Conservation (phyloP, 2,329 filamentous ascomycete species). For the Sporothrix brasiliensis region DNA sequence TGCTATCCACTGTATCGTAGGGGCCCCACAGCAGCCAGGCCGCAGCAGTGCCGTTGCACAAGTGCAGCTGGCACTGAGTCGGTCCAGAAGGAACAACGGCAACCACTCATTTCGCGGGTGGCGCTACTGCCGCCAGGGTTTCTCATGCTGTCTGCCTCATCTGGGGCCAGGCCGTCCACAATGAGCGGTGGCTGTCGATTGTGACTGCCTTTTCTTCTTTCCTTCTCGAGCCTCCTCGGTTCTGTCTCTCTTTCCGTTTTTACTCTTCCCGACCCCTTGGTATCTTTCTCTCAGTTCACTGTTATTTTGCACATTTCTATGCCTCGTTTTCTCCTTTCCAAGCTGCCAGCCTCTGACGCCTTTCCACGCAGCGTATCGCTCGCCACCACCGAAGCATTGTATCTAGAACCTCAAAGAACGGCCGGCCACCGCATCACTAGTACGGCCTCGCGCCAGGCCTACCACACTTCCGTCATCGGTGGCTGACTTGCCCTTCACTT, state of each 20-base stretch:
- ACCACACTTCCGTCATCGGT: slow-evolving; percentile 29
- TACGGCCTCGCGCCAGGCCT: neutral
- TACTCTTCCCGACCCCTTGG: neutral
- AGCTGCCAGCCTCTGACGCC: too few species aligned
- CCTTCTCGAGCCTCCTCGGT: slow-evolving; percentile 14
- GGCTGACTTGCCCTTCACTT: slow-evolving; percentile 2
- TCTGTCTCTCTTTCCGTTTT: neutral
- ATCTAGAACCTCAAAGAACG: slow-evolving; percentile 14
- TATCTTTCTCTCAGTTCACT: neutral
- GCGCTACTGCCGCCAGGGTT: slow-evolving; percentile 30
- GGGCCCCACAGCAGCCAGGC: slow-evolving; percentile 14
- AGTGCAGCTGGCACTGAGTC: slow-evolving; percentile 27
- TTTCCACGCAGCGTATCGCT: neutral
- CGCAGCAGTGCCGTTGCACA: slow-evolving; percentile 25
- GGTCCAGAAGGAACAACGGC: slow-evolving; percentile 25
- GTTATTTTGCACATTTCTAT: neutral
- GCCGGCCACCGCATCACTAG: neutral
- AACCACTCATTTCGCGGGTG: slow-evolving; percentile 21
- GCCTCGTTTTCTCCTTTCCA: slow-evolving; percentile 1
- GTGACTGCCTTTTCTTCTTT: slow-evolving; percentile 23
- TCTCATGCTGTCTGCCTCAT: slow-evolving; percentile 27
- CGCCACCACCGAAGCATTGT: neutral
- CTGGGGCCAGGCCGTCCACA: slow-evolving; percentile 13
- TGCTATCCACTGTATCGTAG: neutral
- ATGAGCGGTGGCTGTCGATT: slow-evolving; percentile 22